Evolutionary conservation across 1,284 basidiomycete genomes (phyloP).

Genomic region (Phlebopus sp.): DNA sequence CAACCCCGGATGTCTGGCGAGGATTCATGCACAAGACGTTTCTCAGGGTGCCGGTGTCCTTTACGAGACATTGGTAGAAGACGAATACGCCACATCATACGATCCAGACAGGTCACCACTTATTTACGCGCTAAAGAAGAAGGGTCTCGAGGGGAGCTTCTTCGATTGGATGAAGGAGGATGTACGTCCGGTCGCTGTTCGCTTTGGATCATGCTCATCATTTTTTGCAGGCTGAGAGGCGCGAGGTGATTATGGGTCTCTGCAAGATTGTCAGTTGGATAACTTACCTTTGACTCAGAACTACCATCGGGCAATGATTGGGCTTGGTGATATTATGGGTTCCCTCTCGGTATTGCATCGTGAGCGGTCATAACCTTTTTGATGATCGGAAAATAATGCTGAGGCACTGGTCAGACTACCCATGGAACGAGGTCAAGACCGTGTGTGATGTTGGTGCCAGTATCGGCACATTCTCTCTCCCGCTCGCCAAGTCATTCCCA

Average conservation of each 20-base stretch:
- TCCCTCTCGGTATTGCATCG: conserved; percentile 25
- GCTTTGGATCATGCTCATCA: not conserved
- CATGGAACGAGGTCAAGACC: conserved; percentile 42
- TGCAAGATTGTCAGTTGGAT: not conserved
- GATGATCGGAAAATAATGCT: not conserved
- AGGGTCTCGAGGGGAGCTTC: conserved; percentile 16
- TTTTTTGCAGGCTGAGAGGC: conserved; percentile 15
- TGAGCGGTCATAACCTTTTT: conserved; percentile 9
- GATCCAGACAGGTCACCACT: conserved; percentile 22
- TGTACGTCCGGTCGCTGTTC: conserved; percentile 9
- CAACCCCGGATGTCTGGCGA: conserved; percentile 6
- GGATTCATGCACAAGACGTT: conserved; percentile 15
- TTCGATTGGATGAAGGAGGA: conserved; percentile 26
- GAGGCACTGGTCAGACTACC: conserved; percentile 31
- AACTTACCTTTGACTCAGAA: conserved; percentile 12
- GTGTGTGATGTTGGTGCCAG: conserved; percentile 52
- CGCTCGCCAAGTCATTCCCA: conserved; percentile 39
- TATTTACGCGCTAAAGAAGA: conserved; percentile 22
- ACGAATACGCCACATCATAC: conserved; percentile 21
- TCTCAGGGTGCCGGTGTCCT: conserved; percentile 15
- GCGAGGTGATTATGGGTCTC: conserved; percentile 13
- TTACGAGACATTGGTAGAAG: conserved; percentile 27
- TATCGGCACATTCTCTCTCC: conserved; percentile 41
- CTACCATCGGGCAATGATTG: conserved; percentile 24
- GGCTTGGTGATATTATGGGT: conserved; percentile 17